These are phyloP conservation scores for Kokia cookei DNA, from an alignment of 441 rosid genomes.

Conservation along the genomic window DNA sequence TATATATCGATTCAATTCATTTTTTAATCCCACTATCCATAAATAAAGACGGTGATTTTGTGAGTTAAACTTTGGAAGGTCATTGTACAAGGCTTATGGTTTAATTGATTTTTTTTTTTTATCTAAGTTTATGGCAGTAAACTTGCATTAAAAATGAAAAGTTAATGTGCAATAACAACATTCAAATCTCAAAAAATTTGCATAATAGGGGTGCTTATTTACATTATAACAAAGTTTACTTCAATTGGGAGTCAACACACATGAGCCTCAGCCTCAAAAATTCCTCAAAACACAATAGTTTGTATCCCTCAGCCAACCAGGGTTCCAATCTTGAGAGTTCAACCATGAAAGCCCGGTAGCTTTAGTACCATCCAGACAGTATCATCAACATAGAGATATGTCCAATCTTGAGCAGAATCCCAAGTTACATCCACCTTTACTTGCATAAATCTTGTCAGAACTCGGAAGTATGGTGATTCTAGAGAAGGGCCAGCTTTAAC, in stretches of 20 bases:
- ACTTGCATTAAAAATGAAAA: not conserved
- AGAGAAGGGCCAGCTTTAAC: not conserved
- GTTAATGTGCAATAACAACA: not conserved
- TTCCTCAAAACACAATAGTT: not conserved
- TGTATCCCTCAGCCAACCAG: not conserved
- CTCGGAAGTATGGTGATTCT: not conserved
- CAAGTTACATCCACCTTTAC: not conserved
- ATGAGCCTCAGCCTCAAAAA: not conserved
- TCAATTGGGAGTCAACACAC: not conserved
- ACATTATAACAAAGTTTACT: not conserved
- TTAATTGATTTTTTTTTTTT: not conserved
- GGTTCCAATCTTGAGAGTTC: constrained; percentile 1
- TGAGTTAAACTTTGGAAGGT: too few relatives aligned
- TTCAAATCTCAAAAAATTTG: not conserved
- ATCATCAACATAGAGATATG: not conserved
- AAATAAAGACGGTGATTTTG: too few relatives aligned
- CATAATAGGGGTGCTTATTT: not conserved
- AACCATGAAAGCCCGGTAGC: not conserved
- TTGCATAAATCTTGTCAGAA: constrained; percentile 1
- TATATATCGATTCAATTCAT: too few relatives aligned
- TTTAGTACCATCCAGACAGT: not conserved
- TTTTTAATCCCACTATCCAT: too few relatives aligned
- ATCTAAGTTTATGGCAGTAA: not conserved
- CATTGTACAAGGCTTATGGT: not conserved
- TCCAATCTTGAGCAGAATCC: not conserved